Conservation (phyloP, 73 alveolate genomes). For the Loxodes magnus region DNA sequence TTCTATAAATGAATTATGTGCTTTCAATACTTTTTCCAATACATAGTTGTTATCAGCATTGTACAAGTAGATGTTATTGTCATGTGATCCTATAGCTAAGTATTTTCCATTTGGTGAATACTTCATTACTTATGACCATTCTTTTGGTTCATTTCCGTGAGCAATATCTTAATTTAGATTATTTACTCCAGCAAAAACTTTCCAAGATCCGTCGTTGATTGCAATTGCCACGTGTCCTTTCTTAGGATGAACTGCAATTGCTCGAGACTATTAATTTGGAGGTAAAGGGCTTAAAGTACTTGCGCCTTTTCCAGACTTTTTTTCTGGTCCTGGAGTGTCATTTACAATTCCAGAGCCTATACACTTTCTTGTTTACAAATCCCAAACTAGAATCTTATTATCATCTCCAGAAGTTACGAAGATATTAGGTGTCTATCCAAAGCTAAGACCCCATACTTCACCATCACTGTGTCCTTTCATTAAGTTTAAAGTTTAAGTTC, state of each 20-base stretch:
- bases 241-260: conserved; percentile 46
- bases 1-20: conserved; percentile 66
- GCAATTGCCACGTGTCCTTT: conserved; percentile 79
- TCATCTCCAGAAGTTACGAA: conserved; percentile 86
- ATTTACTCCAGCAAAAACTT: conserved; percentile 23
- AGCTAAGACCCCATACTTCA: conserved; percentile 86
- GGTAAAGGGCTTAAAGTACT: conserved; percentile 43
- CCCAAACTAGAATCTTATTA: conserved; percentile 46
- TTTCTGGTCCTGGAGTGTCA: conserved; percentile 16
- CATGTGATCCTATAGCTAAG: conserved; percentile 92
- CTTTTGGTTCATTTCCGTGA: conserved; percentile 40
- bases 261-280: conserved; percentile 52
- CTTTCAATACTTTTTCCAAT: conserved; percentile 30
- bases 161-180: conserved; percentile 23
- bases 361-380: conserved; percentile 22
- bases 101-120: conserved; percentile 81
- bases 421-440: conserved; percentile 33
- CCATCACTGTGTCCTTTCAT: conserved; percentile 74
- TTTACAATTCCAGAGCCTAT: conserved; percentile 31
- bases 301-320: conserved; percentile 47
- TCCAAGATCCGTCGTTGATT: conserved; percentile 66
- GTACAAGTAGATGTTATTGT: conserved; percentile 79
- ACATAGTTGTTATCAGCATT: conserved; percentile 57
- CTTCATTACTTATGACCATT: conserved; percentile 63
- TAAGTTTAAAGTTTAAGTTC: conserved; percentile 23